phyloP scores from a whole-genome alignment of 805 yeast genomes.

The Yamadazyma nakazawae region DNA sequence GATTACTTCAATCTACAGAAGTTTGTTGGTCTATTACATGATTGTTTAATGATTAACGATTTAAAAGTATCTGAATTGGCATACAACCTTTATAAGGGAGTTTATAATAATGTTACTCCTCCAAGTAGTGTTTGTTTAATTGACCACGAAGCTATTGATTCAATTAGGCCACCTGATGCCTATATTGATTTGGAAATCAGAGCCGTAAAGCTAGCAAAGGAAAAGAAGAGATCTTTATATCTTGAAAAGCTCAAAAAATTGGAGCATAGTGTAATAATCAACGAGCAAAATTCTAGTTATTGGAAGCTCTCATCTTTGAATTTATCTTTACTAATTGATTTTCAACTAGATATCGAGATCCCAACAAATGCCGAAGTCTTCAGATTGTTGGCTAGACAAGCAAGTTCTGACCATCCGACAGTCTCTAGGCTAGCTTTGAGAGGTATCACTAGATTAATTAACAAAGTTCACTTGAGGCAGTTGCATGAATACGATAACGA shows the following conservation, averaged over 20 bases:
- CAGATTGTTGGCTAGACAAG: constrained; percentile 41
- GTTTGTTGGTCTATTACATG: constrained; percentile 47
- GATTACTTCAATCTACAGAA: constrained; percentile 53
- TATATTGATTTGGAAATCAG: constrained; percentile 55
- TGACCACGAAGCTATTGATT: constrained; percentile 38
- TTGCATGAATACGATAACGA: constrained; percentile 45
- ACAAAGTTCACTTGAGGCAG: constrained; percentile 45
- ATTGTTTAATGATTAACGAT: constrained; percentile 56
- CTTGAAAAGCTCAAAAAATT: constrained; percentile 39
- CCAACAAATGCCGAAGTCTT: constrained; percentile 40
- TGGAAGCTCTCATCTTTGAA: constrained; percentile 58
- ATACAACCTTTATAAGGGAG: constrained; percentile 43
- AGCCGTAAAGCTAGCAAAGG: constrained; percentile 62
- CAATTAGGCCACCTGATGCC: constrained; percentile 61
- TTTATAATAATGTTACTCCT: constrained; percentile 25
- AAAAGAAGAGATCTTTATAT: constrained; percentile 47
- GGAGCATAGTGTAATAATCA: constrained; percentile 31
- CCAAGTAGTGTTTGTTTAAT: constrained; percentile 48
- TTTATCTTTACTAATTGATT: constrained; percentile 46
- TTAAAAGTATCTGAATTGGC: constrained; percentile 53
- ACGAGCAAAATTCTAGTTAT: constrained; percentile 33
- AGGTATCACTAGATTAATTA: constrained; percentile 53
- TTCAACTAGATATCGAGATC: constrained; percentile 55
- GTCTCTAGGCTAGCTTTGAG: constrained; percentile 57
- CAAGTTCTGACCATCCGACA: constrained; percentile 65